Percentiles rank a stretch among this genome's conserved stretches.
phyloP scores from a whole-genome alignment of 441 rosid genomes.

The Syzygium syzygioides region DNA sequence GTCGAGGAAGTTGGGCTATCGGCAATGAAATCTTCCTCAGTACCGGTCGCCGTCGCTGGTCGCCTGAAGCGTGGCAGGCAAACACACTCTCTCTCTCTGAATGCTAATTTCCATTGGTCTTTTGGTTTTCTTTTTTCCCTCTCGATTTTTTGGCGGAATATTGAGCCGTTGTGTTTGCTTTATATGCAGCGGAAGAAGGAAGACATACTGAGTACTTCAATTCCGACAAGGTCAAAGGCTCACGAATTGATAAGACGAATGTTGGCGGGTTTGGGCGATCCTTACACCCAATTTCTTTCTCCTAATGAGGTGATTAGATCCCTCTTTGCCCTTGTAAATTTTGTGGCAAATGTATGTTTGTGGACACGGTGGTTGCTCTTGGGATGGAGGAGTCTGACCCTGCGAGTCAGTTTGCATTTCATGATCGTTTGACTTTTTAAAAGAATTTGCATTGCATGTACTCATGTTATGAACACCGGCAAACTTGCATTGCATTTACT shows the following conservation, averaged over 20 bases:
- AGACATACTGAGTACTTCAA: conserved; percentile 42
- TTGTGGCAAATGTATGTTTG: not conserved
- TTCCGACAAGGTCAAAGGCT: conserved; percentile 71
- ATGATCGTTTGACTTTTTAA: too few relatives aligned
- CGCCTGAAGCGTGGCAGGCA: conserved; percentile 68
- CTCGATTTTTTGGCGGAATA: not conserved
- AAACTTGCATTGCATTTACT: too few relatives aligned
- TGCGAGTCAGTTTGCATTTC: too few relatives aligned
- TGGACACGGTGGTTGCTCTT: not conserved
- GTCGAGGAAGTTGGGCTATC: conserved; percentile 94
- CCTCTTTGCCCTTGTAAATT: not conserved
- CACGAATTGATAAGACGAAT: conserved; percentile 66
- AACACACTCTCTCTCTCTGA: not conserved
- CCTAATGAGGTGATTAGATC: conserved; percentile 57
- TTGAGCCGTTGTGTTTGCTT: not conserved
- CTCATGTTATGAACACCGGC: too few relatives aligned
- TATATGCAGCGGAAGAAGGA: conserved; percentile 52
- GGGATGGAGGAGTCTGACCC: too few relatives aligned
- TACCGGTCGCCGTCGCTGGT: conserved; percentile 49
- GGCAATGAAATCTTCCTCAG: conserved; percentile 66
- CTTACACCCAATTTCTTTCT: conserved; percentile 80
- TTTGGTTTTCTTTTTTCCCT: not conserved
- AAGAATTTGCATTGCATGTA: too few relatives aligned
- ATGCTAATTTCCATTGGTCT: not conserved
- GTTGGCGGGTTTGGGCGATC: conserved; percentile 79